phyloP scores from a whole-genome alignment of 768 basidiomycete genomes.

The Pleurotus salmoneostramineus region DNA sequence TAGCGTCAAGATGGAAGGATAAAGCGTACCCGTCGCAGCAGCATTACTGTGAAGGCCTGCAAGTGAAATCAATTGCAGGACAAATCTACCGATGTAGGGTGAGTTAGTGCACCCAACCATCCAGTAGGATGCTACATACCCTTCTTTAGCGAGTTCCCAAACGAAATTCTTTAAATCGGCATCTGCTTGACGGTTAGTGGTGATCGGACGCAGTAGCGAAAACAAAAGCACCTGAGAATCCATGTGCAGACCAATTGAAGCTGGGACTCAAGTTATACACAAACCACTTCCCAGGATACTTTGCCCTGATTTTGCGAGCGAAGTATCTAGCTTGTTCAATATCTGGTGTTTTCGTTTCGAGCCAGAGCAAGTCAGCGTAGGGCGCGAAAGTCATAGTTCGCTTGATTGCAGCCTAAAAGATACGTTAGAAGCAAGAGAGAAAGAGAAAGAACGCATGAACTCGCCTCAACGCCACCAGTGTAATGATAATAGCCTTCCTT shows the following conservation, averaged over 20 bases:
- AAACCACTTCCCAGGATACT: conserved; percentile 79
- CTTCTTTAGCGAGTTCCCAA: conserved; percentile 89
- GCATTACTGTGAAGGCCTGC: conserved; percentile 89
- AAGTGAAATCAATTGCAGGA: conserved; percentile 84
- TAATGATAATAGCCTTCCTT: conserved; percentile 91
- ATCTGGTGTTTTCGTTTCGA: conserved; percentile 89
- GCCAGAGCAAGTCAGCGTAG: conserved; percentile 87
- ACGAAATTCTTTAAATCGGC: conserved; percentile 78
- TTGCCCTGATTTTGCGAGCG: conserved; percentile 68
- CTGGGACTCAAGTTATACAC: conserved; percentile 94
- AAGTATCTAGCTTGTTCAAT: conserved; percentile 76
- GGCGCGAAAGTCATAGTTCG: conserved; percentile 79
- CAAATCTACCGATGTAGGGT: conserved; percentile 51
- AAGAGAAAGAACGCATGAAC: neutral
- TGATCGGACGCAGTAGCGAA: neutral
- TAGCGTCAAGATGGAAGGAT: neutral
- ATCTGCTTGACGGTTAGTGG: conserved; percentile 34
- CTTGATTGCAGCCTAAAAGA: conserved; percentile 64
- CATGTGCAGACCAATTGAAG: conserved; percentile 88
- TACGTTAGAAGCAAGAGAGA: neutral
- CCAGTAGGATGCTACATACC: conserved; percentile 35
- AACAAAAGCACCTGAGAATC: conserved; percentile 51
- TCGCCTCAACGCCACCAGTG: conserved; percentile 70
- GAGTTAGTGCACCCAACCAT: neutral
- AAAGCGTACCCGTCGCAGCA: conserved; percentile 58